Conservation (phyloP, 257 asterid species). For the Rhazya stricta region DNA sequence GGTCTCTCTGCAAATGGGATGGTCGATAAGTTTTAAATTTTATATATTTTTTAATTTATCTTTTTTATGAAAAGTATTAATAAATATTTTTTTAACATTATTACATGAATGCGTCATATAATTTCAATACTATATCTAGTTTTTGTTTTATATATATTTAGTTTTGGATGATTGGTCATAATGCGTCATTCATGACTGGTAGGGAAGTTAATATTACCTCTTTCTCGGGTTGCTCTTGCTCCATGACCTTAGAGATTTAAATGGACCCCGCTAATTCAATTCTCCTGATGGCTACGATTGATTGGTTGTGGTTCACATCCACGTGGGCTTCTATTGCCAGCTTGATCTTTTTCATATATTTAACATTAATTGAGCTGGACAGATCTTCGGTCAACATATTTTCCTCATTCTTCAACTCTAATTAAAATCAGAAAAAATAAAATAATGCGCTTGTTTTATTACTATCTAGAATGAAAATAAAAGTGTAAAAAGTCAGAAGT, state of each 20-base stretch:
- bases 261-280: background rate
- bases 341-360: background rate
- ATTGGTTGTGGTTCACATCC: conserved; percentile 1
- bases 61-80: too few species aligned
- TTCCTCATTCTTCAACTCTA: background rate
- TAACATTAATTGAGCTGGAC: background rate
- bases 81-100: too few species aligned
- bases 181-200: background rate
- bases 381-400: background rate
- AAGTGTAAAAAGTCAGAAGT: too few species aligned
- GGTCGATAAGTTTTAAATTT: too few species aligned
- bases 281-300: background rate
- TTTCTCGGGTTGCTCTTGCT: background rate
- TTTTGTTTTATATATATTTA: too few species aligned
- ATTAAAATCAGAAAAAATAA: too few species aligned
- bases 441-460: too few species aligned
- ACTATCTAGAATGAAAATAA: too few species aligned
- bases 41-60: too few species aligned
- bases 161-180: background rate
- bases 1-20: background rate
- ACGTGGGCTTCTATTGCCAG: conserved; percentile 10
- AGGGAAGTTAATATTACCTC: background rate
- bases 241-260: background rate
- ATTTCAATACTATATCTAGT: too few species aligned
- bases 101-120: too few species aligned